Evolutionary conservation across 2,329 filamentous ascomycete genomes (phyloP).

Genomic region (Fusarium annulatum): DNA sequence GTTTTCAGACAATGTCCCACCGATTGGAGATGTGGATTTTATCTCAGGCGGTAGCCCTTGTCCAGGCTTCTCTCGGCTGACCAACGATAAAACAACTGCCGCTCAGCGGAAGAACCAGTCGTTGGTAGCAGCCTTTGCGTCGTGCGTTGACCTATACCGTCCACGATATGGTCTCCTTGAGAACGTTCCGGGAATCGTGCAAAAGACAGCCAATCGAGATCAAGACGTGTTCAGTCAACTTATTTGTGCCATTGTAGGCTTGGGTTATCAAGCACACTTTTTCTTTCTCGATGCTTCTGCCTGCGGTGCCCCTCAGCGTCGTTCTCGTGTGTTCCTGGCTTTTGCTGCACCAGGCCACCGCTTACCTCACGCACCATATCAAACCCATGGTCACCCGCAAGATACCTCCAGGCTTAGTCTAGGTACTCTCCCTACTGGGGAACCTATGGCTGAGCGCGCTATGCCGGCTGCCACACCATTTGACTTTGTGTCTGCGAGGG

Average conservation of each 20-base stretch:
- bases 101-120: constrained; percentile 77
- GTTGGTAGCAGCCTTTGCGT: constrained; percentile 79
- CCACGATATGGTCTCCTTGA: constrained; percentile 82
- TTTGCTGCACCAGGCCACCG: constrained; percentile 74
- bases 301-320: constrained; percentile 72
- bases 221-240: constrained; percentile 79
- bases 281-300: constrained; percentile 76
- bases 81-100: constrained; percentile 64
- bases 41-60: constrained; percentile 82
- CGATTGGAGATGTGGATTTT: constrained; percentile 72
- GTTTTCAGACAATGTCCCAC: constrained; percentile 61
- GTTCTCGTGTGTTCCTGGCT: constrained; percentile 75
- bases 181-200: constrained; percentile 77
- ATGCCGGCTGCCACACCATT: constrained; percentile 66
- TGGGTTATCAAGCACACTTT: constrained; percentile 81
- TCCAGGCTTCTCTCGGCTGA: constrained; percentile 77
- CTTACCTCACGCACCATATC: constrained; percentile 65
- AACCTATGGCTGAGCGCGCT: constrained; percentile 66
- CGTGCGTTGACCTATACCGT: constrained; percentile 78
- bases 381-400: constrained; percentile 72
- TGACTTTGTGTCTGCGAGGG: constrained; percentile 61
- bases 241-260: constrained; percentile 76
- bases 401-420: constrained; percentile 52
- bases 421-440: constrained; percentile 69
- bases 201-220: constrained; percentile 55